Conservation (phyloP, 2,329 filamentous ascomycete genomes). For the Pleurostoma richardsiae region DNA sequence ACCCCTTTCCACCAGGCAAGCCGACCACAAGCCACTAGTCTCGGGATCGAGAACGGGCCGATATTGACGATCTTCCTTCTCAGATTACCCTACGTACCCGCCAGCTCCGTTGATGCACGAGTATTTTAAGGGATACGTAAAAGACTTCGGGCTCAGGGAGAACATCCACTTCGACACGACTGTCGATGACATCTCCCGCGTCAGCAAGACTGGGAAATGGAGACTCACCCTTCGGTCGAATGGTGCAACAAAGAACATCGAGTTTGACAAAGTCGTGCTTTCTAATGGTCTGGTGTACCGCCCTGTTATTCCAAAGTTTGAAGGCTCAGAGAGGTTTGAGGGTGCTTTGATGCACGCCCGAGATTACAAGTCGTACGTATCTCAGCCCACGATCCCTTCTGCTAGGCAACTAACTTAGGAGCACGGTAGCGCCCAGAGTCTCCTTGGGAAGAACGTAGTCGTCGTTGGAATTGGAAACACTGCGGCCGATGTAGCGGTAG, state of each 20-base stretch:
- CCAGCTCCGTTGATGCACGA: slow-evolving; percentile 7
- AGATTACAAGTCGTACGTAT: slow-evolving; percentile 14
- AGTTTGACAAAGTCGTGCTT: slow-evolving; percentile 18
- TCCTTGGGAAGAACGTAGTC: slow-evolving; percentile 14
- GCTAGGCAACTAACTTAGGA: background rate
- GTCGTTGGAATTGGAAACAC: slow-evolving; percentile 20
- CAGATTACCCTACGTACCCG: slow-evolving; percentile 13
- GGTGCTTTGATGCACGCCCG: slow-evolving; percentile 15
- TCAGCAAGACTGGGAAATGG: slow-evolving; percentile 10
- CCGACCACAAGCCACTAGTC: no score
- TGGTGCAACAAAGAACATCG: slow-evolving; percentile 3
- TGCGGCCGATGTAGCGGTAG: slow-evolving; percentile 15
- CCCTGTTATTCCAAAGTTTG: slow-evolving; percentile 10
- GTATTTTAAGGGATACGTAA: slow-evolving; percentile 16
- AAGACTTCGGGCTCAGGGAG: slow-evolving; percentile 10
- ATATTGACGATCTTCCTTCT: background rate
- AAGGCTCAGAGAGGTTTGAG: slow-evolving; percentile 11
- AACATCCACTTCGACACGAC: slow-evolving; percentile 11
- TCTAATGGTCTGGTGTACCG: slow-evolving; percentile 13
- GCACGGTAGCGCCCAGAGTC: slow-evolving; percentile 4
- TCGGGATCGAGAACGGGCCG: no score
- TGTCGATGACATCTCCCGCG: slow-evolving; percentile 9
- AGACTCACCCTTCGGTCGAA: slow-evolving; percentile 7
- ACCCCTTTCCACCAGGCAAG: slow-evolving; percentile 15
- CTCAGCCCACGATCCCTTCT: background rate